These are phyloP conservation scores for Rhododendron williamsianum DNA, from an alignment of 148 eudicot species.

Conservation along the genomic window DNA sequence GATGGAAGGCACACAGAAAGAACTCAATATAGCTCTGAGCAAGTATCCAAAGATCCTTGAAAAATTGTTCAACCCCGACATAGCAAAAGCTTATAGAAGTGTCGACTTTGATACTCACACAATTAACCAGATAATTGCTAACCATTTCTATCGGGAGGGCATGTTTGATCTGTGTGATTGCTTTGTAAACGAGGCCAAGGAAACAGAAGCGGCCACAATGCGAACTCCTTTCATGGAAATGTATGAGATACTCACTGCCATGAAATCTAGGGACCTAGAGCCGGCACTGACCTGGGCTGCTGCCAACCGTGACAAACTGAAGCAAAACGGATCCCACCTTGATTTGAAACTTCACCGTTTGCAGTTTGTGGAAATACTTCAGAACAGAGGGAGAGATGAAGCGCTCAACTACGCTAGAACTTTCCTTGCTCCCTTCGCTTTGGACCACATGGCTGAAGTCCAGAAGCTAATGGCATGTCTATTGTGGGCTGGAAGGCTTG, in stretches of 20 bases:
- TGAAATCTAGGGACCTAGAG: conserved; percentile 50
- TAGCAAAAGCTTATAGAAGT: conserved; percentile 73
- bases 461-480: conserved; percentile 73
- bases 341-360: conserved; percentile 63
- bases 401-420: conserved; percentile 65
- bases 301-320: conserved; percentile 46
- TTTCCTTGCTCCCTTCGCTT: conserved; percentile 43
- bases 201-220: conserved; percentile 34
- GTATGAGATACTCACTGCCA: conserved; percentile 66
- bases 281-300: conserved; percentile 74
- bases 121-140: conserved; percentile 61
- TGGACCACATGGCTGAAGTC: conserved; percentile 48
- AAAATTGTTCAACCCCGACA: conserved; percentile 61
- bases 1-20: conserved; percentile 65
- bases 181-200: conserved; percentile 49
- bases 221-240: conserved; percentile 53
- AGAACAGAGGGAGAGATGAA: conserved; percentile 47
- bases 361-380: conserved; percentile 60
- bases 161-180: conserved; percentile 68
- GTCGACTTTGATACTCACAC: conserved; percentile 51
- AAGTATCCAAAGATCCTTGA: conserved; percentile 70
- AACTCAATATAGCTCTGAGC: conserved; percentile 57
- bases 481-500: conserved; percentile 68
- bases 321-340: conserved; percentile 59
- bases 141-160: conserved; percentile 69